Evolutionary conservation across 2,329 filamentous ascomycete genomes (phyloP).

Genomic region (Penicillium sumatraense): DNA sequence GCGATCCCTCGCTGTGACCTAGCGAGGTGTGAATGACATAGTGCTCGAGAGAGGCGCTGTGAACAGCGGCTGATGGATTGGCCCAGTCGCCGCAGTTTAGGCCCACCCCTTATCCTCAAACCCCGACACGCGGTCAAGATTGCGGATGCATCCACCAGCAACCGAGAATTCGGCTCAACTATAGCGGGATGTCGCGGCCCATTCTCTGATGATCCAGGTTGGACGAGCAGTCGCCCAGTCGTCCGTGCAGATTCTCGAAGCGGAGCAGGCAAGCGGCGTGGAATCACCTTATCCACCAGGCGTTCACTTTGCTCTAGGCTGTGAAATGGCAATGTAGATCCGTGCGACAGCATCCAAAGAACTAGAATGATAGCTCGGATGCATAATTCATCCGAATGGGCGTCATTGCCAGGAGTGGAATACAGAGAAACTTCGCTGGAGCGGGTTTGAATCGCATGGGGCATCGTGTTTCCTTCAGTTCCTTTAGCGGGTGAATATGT

Average conservation of each 20-base stretch:
- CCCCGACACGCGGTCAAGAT: background rate
- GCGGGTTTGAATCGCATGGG: background rate
- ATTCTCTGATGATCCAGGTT: background rate
- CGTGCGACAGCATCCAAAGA: background rate
- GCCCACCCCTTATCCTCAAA: background rate
- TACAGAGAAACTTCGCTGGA: background rate
- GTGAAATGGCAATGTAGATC: background rate
- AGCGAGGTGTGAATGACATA: background rate
- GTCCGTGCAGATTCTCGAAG: background rate
- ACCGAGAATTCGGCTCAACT: background rate
- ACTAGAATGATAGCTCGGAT: background rate
- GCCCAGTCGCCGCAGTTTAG: background rate
- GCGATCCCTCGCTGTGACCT: background rate
- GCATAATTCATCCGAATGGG: background rate
- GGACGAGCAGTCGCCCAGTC: background rate
- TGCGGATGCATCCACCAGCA: background rate
- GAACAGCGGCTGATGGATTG: background rate
- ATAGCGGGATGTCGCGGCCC: background rate
- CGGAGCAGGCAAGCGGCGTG: background rate
- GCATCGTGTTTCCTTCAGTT: background rate
- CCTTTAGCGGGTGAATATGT: background rate
- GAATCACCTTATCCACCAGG: background rate
- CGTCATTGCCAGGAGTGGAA: background rate
- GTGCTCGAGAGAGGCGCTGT: background rate
- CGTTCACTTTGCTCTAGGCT: background rate